Evolutionary conservation across 352 stramenopile species (phyloP).

Genomic region (Plasmopara halstedii): DNA sequence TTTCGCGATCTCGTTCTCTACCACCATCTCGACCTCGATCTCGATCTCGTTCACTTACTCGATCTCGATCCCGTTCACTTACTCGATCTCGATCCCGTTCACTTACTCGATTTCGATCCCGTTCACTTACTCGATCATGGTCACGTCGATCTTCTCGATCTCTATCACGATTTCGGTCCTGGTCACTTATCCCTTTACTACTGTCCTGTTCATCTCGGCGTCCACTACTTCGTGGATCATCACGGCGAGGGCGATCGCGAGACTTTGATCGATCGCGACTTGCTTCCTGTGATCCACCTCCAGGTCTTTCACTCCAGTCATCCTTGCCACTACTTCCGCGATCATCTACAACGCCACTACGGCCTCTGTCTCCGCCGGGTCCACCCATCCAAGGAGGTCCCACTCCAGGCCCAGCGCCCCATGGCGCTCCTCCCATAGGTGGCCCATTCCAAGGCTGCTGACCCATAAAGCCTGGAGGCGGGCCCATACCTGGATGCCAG

Average conservation of each 20-base stretch:
- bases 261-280: constrained; percentile 58
- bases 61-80: constrained; percentile 7
- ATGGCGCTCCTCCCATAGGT: constrained; percentile 33
- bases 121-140: constrained; percentile 9
- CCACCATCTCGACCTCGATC: constrained; percentile 6
- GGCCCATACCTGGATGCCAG: constrained; percentile 68
- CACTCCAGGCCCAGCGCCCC: constrained; percentile 31
- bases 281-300: constrained; percentile 28
- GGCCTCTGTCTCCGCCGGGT: constrained; percentile 26
- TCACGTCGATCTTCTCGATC: constrained; percentile 16
- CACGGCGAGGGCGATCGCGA: constrained; percentile 26
- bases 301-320: constrained; percentile 21
- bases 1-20: background rate
- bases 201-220: constrained; percentile 18
- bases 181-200: constrained; percentile 13
- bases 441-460: constrained; percentile 43
- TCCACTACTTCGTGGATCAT: constrained; percentile 17
- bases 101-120: constrained; percentile 16
- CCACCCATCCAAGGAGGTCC: constrained; percentile 52
- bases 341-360: constrained; percentile 37
- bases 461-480: constrained; percentile 34
- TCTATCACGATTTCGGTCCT: constrained; percentile 13
- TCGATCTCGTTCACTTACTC: constrained; percentile 4
- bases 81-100: constrained; percentile 3
- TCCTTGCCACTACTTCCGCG: constrained; percentile 32